Evolutionary conservation across 768 basidiomycete genomes (phyloP).

Genomic region (Termitomyces sp.): DNA sequence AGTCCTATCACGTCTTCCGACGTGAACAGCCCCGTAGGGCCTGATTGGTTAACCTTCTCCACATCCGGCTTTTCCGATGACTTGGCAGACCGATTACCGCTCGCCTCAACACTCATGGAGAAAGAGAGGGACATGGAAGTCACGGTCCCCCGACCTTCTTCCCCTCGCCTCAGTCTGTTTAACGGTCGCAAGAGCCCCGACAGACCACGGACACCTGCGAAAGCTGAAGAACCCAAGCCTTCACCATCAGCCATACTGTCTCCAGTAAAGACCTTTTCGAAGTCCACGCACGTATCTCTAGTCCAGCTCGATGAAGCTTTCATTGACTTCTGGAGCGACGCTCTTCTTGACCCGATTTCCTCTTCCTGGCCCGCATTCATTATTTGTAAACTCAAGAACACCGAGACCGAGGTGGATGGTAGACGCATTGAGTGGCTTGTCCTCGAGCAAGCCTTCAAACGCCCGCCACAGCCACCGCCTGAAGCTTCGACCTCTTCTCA

Average conservation of each 20-base stretch:
- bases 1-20: conserved; percentile 21
- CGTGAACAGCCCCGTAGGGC: conserved; percentile 18
- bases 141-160: conserved; percentile 36
- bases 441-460: conserved; percentile 55
- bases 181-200: conserved; percentile 22
- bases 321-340: conserved; percentile 78
- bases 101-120: conserved; percentile 54
- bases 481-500: conserved; percentile 10
- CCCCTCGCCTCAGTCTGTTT: conserved; percentile 22
- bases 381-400: conserved; percentile 59
- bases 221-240: conserved; percentile 16
- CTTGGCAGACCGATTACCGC: conserved; percentile 30
- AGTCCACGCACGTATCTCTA: conserved; percentile 35
- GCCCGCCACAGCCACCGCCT: conserved; percentile 25
- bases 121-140: conserved; percentile 56
- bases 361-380: conserved; percentile 64
- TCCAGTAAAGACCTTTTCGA: conserved; percentile 25
- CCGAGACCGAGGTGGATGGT: conserved; percentile 20
- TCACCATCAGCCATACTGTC: neutral
- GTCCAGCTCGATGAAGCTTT: conserved; percentile 77
- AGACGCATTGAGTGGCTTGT: conserved; percentile 58
- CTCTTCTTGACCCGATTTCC: conserved; percentile 63
- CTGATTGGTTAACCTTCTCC: conserved; percentile 70
- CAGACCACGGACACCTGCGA: conserved; percentile 11
- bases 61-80: conserved; percentile 52